Conservation (phyloP, 306 rosid genomes). For the Dalbergia oliveri region DNA sequence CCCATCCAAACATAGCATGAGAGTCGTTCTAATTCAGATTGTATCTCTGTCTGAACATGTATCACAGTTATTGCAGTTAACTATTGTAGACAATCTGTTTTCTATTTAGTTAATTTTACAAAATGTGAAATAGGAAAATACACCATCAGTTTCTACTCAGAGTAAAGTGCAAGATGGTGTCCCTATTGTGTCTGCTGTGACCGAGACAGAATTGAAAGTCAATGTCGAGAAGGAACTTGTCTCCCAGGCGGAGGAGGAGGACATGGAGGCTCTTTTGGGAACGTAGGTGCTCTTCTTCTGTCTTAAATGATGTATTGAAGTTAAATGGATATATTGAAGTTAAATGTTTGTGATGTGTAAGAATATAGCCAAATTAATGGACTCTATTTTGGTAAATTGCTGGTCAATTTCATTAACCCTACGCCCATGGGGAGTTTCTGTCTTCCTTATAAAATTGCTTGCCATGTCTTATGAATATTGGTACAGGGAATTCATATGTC, state of each 20-base stretch:
- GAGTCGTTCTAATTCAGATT: constrained; percentile 10
- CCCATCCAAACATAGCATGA: neutral
- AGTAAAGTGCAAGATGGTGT: constrained; percentile 70
- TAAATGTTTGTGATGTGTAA: constrained; percentile 30
- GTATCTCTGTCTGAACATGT: constrained; percentile 28
- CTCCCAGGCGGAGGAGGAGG: constrained; percentile 99
- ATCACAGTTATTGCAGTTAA: constrained; percentile 25
- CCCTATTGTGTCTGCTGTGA: constrained; percentile 68
- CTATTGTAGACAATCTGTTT: constrained; percentile 10
- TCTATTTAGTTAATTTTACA: constrained; percentile 21
- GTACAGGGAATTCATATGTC: constrained; percentile 31
- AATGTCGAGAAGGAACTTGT: constrained; percentile 96
- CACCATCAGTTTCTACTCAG: constrained; percentile 62
- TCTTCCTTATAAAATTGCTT: constrained; percentile 15
- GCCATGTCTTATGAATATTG: constrained; percentile 17
- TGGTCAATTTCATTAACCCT: constrained; percentile 25
- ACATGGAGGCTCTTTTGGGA: constrained; percentile 98
- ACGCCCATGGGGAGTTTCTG: neutral
- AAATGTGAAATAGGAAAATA: constrained; percentile 74
- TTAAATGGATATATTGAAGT: constrained; percentile 32
- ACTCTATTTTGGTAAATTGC: constrained; percentile 30
- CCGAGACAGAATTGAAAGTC: constrained; percentile 80
- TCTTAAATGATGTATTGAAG: constrained; percentile 37
- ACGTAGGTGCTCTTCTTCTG: constrained; percentile 71
- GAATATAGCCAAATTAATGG: constrained; percentile 27